Percentiles rank a stretch among this genome's conserved stretches.
These are phyloP conservation scores for Naumovozyma baii DNA, from an alignment of 805 yeast genomes.

Conservation along the genomic window DNA sequence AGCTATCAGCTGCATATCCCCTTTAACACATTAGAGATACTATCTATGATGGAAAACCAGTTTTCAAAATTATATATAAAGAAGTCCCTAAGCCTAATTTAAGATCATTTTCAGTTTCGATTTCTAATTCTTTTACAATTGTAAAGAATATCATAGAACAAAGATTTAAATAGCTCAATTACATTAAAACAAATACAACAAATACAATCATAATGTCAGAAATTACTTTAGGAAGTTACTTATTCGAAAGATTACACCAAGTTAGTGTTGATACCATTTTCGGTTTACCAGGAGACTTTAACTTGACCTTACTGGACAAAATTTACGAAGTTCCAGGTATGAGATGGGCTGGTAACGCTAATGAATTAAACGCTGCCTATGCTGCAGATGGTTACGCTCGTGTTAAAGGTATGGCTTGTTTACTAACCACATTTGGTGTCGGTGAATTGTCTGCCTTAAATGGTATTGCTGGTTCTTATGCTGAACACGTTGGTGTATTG, in stretches of 20 bases:
- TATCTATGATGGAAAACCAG: not conserved
- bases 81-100: not conserved
- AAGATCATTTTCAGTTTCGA: not conserved
- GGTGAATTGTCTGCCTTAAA: constrained; percentile 76
- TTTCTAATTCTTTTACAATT: not conserved
- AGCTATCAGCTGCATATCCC: no score
- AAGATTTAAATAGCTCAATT: constrained; percentile 13
- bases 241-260: constrained; percentile 57
- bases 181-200: not conserved
- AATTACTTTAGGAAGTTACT: constrained; percentile 55
- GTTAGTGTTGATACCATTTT: constrained; percentile 53
- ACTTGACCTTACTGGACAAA: constrained; percentile 52
- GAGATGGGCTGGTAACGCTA: constrained; percentile 78
- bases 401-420: constrained; percentile 59
- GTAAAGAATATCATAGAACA: constrained; percentile 1
- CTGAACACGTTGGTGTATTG: constrained; percentile 74
- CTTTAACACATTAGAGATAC: no score
- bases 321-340: constrained; percentile 56
- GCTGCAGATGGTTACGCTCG: constrained; percentile 84
- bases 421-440: constrained; percentile 79
- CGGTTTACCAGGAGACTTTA: constrained; percentile 71
- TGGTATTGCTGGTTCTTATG: constrained; percentile 78
- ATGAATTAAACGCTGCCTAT: constrained; percentile 67
- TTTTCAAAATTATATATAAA: no score
- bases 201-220: constrained; percentile 11